phyloP scores from a whole-genome alignment of 345 rosid genomes.

The Garcia nutans region DNA sequence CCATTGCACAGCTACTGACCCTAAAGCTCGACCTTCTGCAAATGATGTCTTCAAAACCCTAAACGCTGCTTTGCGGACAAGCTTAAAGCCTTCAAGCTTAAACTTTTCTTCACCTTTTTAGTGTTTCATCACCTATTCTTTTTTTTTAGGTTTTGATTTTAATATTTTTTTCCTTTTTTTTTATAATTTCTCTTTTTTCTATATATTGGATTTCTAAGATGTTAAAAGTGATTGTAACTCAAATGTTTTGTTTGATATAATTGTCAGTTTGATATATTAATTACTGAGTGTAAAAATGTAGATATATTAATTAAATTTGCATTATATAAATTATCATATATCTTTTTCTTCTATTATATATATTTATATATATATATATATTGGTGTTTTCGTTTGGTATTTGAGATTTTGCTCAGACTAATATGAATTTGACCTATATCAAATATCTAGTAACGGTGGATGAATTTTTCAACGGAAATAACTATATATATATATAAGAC shows the following conservation, averaged over 20 bases:
- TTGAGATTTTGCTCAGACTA: too few relatives aligned
- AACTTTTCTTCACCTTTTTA: constrained; percentile 36
- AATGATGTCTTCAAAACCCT: constrained; percentile 48
- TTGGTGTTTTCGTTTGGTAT: too few relatives aligned
- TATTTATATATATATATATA: too few relatives aligned
- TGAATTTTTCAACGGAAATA: too few relatives aligned
- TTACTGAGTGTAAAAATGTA: constrained; percentile 21
- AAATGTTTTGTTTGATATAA: constrained; percentile 16
- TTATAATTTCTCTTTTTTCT: neutral
- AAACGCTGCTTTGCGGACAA: constrained; percentile 36
- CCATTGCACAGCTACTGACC: constrained; percentile 64
- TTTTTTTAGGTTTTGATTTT: constrained; percentile 15
- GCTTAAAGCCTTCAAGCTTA: constrained; percentile 33
- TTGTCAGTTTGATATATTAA: constrained; percentile 11
- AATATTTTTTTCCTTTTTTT: neutral
- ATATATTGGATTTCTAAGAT: constrained; percentile 10
- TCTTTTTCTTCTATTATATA: neutral
- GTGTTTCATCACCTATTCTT: constrained; percentile 13
- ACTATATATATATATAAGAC: too few relatives aligned
- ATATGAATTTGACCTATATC: too few relatives aligned
- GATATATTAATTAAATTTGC: neutral
- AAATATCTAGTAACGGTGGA: too few relatives aligned
- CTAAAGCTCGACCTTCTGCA: constrained; percentile 62
- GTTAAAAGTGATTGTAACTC: constrained; percentile 16
- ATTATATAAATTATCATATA: constrained; percentile 11